phyloP scores from a whole-genome alignment of 257 asterid genomes.

The Solanum etuberosum region DNA sequence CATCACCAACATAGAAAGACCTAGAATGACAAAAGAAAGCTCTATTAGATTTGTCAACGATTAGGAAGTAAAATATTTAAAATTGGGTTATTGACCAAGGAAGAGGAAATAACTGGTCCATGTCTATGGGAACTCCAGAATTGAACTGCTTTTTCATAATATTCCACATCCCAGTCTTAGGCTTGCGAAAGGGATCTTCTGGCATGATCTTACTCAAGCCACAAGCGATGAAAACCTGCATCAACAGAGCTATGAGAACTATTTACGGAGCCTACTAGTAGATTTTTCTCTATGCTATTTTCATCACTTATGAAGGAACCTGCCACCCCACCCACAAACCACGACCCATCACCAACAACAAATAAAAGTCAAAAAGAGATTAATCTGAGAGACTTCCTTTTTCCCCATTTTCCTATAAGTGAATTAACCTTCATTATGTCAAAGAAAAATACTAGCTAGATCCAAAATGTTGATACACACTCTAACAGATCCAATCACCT shows the following conservation, averaged over 20 bases:
- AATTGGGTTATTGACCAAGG: not conserved
- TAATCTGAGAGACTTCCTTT: not conserved
- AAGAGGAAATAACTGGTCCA: slow-evolving; percentile 45
- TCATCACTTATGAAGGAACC: not conserved
- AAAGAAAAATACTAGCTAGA: not conserved
- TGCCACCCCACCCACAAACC: not conserved
- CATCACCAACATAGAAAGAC: slow-evolving; percentile 97
- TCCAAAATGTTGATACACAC: not conserved
- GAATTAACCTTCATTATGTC: not conserved
- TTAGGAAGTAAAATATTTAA: not conserved
- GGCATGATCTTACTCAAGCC: slow-evolving; percentile 42
- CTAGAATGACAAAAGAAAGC: slow-evolving; percentile 23
- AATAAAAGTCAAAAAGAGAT: not conserved
- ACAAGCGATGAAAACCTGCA: slow-evolving; percentile 96
- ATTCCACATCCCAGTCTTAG: slow-evolving; percentile 91
- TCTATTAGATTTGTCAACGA: not conserved
- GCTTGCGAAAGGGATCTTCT: slow-evolving; percentile 81
- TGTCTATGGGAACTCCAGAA: slow-evolving; percentile 67
- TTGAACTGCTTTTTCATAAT: slow-evolving; percentile 85
- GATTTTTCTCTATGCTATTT: not conserved
- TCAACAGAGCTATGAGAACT: not conserved
- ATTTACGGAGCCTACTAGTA: not conserved
- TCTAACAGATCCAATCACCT: slow-evolving; percentile 39
- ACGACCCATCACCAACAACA: not conserved
- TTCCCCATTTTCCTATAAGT: not conserved